These are phyloP conservation scores for Plasmodium falciparum DNA, from an alignment of 169 alveolate genomes.

Conservation along the genomic window DNA sequence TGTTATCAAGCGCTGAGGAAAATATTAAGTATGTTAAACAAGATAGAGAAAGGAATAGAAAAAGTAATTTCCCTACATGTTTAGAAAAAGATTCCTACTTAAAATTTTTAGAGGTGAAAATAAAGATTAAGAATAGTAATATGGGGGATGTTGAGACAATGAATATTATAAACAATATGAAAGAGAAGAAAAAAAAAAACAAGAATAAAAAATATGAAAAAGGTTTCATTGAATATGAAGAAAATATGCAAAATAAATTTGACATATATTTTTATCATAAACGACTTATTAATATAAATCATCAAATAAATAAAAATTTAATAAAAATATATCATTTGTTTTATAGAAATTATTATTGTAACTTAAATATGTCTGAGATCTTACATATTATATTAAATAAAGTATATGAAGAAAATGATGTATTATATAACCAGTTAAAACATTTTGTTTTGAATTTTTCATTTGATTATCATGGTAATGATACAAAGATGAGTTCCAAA, in stretches of 20 bases:
- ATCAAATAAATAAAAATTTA: constrained; percentile 51
- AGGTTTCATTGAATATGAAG: not conserved
- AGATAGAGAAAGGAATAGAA: not conserved
- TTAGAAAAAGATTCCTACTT: not conserved
- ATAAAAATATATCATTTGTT: constrained; percentile 51
- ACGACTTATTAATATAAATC: constrained; percentile 56
- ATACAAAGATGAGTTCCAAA: not conserved
- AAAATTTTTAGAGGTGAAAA: constrained; percentile 21
- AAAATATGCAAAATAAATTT: constrained; percentile 34
- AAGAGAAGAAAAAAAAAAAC: not conserved
- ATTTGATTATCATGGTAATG: constrained; percentile 2
- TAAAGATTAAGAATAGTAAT: constrained; percentile 18
- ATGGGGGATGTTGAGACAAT: too few species aligned
- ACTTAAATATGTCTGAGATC: constrained; percentile 39
- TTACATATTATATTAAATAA: constrained; percentile 16
- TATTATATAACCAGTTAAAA: constrained; percentile 18
- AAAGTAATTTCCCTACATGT: not conserved
- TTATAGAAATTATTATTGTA: constrained; percentile 29
- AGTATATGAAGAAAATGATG: constrained; percentile 43
- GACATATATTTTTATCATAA: constrained; percentile 64
- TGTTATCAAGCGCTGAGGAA: not conserved
- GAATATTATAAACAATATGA: not conserved
- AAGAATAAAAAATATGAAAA: not conserved
- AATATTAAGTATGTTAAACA: not conserved
- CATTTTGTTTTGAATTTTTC: constrained; percentile 7